These are phyloP conservation scores for Calonectria fujianensis DNA, from an alignment of 2,329 filamentous ascomycete genomes.

Conservation along the genomic window DNA sequence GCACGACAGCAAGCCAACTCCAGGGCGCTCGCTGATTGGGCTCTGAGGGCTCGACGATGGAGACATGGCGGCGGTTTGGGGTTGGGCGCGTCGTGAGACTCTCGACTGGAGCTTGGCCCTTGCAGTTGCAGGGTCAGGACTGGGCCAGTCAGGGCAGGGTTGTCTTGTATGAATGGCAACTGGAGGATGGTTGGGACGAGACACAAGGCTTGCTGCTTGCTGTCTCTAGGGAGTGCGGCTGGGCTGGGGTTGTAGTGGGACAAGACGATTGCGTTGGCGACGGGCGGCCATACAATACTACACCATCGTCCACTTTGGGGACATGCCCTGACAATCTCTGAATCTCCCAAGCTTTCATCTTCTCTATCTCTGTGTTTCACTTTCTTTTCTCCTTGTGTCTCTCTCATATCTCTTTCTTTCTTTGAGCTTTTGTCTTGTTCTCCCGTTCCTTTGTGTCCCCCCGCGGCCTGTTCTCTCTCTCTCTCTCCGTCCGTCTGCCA, in stretches of 20 bases:
- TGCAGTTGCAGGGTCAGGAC: neutral
- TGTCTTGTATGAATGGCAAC: slow-evolving; percentile 40
- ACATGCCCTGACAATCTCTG: slow-evolving; percentile 40
- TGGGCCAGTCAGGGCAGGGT: neutral
- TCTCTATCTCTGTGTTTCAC: slow-evolving; percentile 30
- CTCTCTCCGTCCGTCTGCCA: slow-evolving; percentile 37
- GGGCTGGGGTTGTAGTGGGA: slow-evolving; percentile 19
- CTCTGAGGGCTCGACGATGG: slow-evolving; percentile 24
- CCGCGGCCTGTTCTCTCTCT: slow-evolving; percentile 29
- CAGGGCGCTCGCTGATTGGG: neutral
- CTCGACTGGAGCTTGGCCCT: slow-evolving; percentile 42
- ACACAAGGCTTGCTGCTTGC: slow-evolving; percentile 19
- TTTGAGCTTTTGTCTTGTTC: slow-evolving; percentile 36
- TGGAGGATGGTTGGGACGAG: slow-evolving; percentile 13
- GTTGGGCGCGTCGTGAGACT: slow-evolving; percentile 54
- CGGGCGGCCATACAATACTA: slow-evolving; percentile 39
- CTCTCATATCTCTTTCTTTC: slow-evolving; percentile 41
- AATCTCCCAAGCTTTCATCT: slow-evolving; percentile 42
- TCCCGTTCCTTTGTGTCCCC: slow-evolving; percentile 34
- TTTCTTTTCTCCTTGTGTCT: slow-evolving; percentile 40
- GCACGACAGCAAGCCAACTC: slow-evolving; percentile 14
- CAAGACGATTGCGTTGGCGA: neutral
- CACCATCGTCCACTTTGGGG: slow-evolving; percentile 39
- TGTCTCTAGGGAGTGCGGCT: slow-evolving; percentile 12
- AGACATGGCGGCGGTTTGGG: slow-evolving; percentile 39